These are phyloP conservation scores for Corrigiola litoralis DNA, from an alignment of 179 eudicot species.

Conservation along the genomic window DNA sequence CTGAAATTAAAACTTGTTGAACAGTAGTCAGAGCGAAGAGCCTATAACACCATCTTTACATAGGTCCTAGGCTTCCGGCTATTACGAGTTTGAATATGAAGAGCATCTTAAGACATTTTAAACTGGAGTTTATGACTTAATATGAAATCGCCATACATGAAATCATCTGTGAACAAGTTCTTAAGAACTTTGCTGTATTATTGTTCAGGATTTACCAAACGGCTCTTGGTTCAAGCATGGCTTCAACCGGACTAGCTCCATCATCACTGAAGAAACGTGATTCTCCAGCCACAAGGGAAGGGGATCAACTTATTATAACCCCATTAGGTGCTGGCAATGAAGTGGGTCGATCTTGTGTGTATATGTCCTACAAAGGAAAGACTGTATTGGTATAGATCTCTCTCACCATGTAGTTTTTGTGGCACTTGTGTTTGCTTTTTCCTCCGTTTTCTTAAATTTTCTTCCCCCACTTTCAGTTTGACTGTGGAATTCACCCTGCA, in stretches of 20 bases:
- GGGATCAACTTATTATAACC: conserved; percentile 71
- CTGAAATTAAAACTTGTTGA: too few species aligned
- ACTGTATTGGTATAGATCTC: conserved; percentile 52
- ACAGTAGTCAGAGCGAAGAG: too few species aligned
- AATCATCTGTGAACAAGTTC: neutral
- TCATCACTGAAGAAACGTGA: conserved; percentile 52
- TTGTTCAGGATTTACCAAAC: neutral
- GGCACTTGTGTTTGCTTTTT: neutral
- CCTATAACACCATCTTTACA: too few species aligned
- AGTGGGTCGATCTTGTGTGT: conserved; percentile 89
- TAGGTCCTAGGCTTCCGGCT: too few species aligned
- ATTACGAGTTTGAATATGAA: too few species aligned
- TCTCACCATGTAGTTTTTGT: neutral
- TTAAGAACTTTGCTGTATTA: neutral
- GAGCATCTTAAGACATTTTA: too few species aligned
- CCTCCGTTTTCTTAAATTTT: neutral
- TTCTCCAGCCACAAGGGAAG: conserved; percentile 49
- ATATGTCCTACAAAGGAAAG: conserved; percentile 89
- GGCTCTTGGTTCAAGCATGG: conserved; percentile 34
- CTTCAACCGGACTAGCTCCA: conserved; percentile 52
- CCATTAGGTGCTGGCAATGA: conserved; percentile 93
- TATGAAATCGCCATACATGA: too few species aligned
- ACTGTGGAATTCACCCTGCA: conserved; percentile 96
- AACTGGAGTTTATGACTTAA: too few species aligned
- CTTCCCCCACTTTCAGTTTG: conserved; percentile 48